A percentile compares a stretch with the other conserved stretches of the same genome.
phyloP scores from a whole-genome alignment of 2,329 filamentous ascomycete species.

The Aspergillus fumigatus region DNA sequence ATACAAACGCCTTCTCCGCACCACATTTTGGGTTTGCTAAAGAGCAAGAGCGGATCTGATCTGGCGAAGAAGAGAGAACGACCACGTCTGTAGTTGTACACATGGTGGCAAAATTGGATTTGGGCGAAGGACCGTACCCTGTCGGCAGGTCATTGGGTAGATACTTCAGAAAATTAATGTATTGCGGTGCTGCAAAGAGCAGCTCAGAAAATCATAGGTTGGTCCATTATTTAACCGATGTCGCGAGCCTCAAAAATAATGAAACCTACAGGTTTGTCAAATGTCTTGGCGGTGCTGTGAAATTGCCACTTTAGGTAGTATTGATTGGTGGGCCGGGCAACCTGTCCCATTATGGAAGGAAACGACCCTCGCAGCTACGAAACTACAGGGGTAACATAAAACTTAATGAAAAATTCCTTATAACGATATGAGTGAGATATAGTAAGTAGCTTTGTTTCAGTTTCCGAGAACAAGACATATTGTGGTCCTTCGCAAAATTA shows the following conservation, averaged over 20 bases:
- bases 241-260: background rate
- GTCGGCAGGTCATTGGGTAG: background rate
- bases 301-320: slow-evolving; percentile 26
- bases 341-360: slow-evolving; percentile 12
- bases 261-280: slow-evolving; percentile 5
- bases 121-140: background rate
- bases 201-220: background rate
- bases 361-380: background rate
- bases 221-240: background rate
- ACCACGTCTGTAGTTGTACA: slow-evolving; percentile 32
- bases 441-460: background rate
- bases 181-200: background rate
- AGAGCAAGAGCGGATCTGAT: slow-evolving; percentile 23
- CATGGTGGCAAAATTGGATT: slow-evolving; percentile 30
- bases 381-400: background rate
- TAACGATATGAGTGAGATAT: background rate
- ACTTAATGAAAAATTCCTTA: background rate
- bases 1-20: slow-evolving; percentile 9
- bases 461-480: background rate
- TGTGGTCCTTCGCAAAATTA: background rate
- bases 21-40: slow-evolving; percentile 25
- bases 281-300: slow-evolving; percentile 32
- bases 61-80: slow-evolving; percentile 41
- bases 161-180: background rate
- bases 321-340: slow-evolving; percentile 30